phyloP scores from a whole-genome alignment of 1,284 basidiomycete species.

The Cutaneotrichosporon sp. region DNA sequence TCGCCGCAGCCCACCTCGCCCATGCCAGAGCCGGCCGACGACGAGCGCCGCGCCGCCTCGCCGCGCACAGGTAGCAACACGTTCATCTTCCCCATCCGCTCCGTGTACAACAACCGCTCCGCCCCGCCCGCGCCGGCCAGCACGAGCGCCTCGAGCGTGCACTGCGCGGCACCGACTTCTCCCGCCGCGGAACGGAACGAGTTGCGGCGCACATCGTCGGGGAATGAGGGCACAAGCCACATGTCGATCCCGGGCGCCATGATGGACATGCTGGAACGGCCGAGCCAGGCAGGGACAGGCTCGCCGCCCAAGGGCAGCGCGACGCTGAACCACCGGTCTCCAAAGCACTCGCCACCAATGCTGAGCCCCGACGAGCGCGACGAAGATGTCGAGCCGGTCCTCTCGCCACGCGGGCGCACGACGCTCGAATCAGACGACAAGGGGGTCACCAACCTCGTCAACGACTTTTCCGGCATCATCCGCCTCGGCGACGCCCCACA shows the following conservation, averaged over 20 bases:
- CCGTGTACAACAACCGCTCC: constrained; percentile 28
- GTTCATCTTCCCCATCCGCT: constrained; percentile 50
- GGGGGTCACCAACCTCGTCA: constrained; percentile 29
- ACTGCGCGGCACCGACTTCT: too few species aligned
- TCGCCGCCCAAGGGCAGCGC: too few species aligned
- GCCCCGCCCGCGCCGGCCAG: too few species aligned
- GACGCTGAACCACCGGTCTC: background rate
- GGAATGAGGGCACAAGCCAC: too few species aligned
- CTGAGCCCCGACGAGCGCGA: background rate
- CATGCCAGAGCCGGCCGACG: background rate
- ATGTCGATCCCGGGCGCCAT: too few species aligned
- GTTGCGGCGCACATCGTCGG: too few species aligned
- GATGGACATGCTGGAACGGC: too few species aligned
- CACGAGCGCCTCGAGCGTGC: background rate
- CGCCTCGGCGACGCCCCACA: constrained; percentile 29
- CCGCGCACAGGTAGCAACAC: constrained; percentile 18
- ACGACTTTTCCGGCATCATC: constrained; percentile 42
- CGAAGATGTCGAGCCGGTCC: too few species aligned
- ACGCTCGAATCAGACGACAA: constrained; percentile 33
- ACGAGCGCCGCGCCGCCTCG: background rate
- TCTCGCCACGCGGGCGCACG: constrained; percentile 3
- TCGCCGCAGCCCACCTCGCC: background rate
- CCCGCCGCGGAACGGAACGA: too few species aligned
- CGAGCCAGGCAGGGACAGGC: too few species aligned
- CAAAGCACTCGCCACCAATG: background rate